A percentile compares a stretch with the other conserved stretches of the same genome.
Conservation (phyloP, 176 grass and related monocot species). For the Chloris gayana region DNA sequence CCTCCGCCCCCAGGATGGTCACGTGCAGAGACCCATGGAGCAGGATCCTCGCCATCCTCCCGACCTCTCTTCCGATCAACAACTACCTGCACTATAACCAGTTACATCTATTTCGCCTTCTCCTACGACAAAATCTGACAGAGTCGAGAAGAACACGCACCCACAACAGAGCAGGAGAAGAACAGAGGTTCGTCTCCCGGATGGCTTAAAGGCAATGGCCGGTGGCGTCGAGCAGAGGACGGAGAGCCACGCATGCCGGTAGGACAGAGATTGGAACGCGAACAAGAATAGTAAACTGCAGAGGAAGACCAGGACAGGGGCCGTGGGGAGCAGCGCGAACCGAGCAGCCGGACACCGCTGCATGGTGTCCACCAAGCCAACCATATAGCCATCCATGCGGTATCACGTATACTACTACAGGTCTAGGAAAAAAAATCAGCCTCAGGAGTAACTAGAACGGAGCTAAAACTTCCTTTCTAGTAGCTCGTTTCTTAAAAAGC, state of each 20-base stretch:
- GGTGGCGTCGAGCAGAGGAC: neutral
- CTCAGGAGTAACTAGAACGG: too few species aligned
- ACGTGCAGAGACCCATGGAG: slow-evolving; percentile 56
- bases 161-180: neutral
- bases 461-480: too few species aligned
- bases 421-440: too few species aligned
- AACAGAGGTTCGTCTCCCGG: neutral
- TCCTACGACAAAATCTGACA: too few species aligned
- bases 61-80: neutral
- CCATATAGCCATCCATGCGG: neutral
- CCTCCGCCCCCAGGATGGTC: slow-evolving; percentile 40
- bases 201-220: slow-evolving; percentile 3
- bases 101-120: too few species aligned
- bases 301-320: neutral
- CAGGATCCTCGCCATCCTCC: slow-evolving; percentile 40
- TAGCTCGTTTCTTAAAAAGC: too few species aligned
- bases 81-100: neutral
- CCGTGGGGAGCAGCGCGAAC: slow-evolving; percentile 15
- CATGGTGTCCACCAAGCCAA: neutral
- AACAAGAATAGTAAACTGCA: slow-evolving; percentile 16
- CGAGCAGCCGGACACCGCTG: neutral
- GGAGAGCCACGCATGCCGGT: neutral
- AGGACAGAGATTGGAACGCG: neutral
- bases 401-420: too few species aligned
- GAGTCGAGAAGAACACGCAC: neutral